Evolutionary conservation across 208 protist genomes (phyloP), one percentile per base, ranked within the genome.

Genomic region (Wallacemonas rigidus): DNA sequence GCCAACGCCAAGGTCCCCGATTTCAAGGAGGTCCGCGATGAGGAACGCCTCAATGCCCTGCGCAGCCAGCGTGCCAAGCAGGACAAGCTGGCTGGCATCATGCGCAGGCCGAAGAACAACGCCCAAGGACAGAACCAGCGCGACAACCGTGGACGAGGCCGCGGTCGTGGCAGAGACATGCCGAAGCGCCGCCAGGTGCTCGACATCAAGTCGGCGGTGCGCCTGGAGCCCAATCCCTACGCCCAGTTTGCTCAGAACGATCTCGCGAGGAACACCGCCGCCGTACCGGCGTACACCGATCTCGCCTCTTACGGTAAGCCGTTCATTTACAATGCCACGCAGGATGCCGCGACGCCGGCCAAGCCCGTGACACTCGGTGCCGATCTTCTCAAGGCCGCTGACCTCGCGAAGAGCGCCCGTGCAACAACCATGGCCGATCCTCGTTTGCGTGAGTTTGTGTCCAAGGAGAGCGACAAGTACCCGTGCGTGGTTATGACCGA

Each of bases 401-500:
- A 65, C 56, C 82, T 79, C 56, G 9, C 61, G 38, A 17, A 74
- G 26, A 82, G 76, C 74, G 36, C 69, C 12, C 88, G 86, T 47
- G 72, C 76, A 47, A 76, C 77, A 55, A 83, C 85, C 39, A 68
- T 76, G 9, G 75, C 81, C 7, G 89, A 97, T 48, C 69, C 76
- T 9, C 60, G 74, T 43, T 61, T 97, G 47, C 83, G 85, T 61
- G 72, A 84, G 17, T 77, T 94, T 56, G 73, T 93, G 47, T 40
- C 67, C 14, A 53, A 75, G 43, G 41, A 72, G 26, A 76, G 45
- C 56, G 64, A 64, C 26, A 76, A 54, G 11, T 60, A 86, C 80
- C 86, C 85, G 26, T 77, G 92, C 65, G 78, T 97, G 17, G 75
- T 92, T 15, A 88, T 82, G 64, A 93, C 89, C 15, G 92, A 97